Base-by-base conservation (phyloP, 306 rosid genomes). In the Glycyrrhiza uralensis region DNA sequence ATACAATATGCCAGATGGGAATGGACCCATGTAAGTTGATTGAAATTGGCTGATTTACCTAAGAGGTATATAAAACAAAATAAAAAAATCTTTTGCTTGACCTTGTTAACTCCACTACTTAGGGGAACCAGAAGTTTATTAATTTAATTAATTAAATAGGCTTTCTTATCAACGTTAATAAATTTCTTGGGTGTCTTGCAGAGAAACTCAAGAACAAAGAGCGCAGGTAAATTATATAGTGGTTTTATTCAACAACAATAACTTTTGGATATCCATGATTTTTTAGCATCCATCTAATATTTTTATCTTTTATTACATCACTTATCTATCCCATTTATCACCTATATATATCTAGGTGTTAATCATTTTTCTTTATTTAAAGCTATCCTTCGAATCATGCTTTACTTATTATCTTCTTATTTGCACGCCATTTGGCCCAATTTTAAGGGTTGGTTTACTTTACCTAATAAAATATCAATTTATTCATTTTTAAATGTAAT, bases 101-200 rank as follows among this genome's bases (percentile, higher is more conserved):
- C 82, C 38, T 76, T 36, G 82, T 73, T 72, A 55, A 23, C 41
- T 7, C 65, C 66, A 66, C 41, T 50, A 57, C 73, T 22, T 28
- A 78, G 45, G 59, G 44, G 36, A 26, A 56, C 29, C 72, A 65
- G 10, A 50, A n/a, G 75, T 32, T 69, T 54, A 62, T 74, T 35
- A 72, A 68, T 63, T 73, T 33, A 39, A 49, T 45, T 1, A 39
- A 49, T 45, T 1, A 45, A n/a, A 11, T 32, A 10, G 33, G 38
- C 60, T 42, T 62, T 69, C 18, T 58, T 49, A 24, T 59, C 20
- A 47, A 47, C 6, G 49, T 20, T n/a, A 4, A 73, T 9, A 46
- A 28, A 24, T 56, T 20, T 26, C 9, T 39, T 28, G 66, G 52
- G 54, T 54, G 54, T 54, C 64, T 38, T 68, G 35, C 18, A 70